phyloP scores from a whole-genome alignment of 345 rosid genomes.

The Corymbia maculata region DNA sequence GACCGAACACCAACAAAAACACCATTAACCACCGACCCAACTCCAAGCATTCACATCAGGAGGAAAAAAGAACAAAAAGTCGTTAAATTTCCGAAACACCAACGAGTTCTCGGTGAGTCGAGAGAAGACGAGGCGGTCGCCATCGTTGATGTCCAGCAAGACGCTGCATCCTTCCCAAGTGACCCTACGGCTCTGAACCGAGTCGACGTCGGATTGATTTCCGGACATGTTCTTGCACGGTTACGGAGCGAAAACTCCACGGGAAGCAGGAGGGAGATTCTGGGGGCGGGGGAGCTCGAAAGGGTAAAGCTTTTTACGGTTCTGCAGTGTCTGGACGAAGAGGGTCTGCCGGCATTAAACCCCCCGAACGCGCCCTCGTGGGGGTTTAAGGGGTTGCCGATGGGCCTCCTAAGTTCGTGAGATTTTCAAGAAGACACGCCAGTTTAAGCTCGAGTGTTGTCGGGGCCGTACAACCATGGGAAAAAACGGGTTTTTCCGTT shows the following conservation, averaged over 20 bases:
- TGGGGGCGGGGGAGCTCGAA: not conserved
- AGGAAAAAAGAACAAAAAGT: not conserved
- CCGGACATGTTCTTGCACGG: not conserved
- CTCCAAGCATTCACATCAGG: not conserved
- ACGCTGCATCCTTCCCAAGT: slow-evolving; percentile 93
- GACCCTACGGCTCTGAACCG: slow-evolving; percentile 32
- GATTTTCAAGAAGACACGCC: not conserved
- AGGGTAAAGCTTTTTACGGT: not conserved
- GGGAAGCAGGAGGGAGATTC: not conserved
- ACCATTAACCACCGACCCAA: not conserved
- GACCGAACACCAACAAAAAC: not conserved
- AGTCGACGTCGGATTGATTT: not conserved
- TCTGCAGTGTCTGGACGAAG: not conserved
- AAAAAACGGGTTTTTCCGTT: not conserved
- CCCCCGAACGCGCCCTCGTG: not conserved
- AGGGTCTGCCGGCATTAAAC: not conserved
- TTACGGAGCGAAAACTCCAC: not conserved
- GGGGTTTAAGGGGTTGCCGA: not conserved
- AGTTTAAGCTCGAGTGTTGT: not conserved
- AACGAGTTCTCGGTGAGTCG: slow-evolving; percentile 80
- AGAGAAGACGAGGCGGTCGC: slow-evolving; percentile 90
- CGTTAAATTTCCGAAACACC: slow-evolving; percentile 4
- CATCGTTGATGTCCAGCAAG: slow-evolving; percentile 91
- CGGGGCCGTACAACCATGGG: not conserved
- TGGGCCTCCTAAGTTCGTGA: not conserved